Base-by-base conservation (phyloP, 352 stramenopile species). In the Phytophthora pluvialis region DNA sequence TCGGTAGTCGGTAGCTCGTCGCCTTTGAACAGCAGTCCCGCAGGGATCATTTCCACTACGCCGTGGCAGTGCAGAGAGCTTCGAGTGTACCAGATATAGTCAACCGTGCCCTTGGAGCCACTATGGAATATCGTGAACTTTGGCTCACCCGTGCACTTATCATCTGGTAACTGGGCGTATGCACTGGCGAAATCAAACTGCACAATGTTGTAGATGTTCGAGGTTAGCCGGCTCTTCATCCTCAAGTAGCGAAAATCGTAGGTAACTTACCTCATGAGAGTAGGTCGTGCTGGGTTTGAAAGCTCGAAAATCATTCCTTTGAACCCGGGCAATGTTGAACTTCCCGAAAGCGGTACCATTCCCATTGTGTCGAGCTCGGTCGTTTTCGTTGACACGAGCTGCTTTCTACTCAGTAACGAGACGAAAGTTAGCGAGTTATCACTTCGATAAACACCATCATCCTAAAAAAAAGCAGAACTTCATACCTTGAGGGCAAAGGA, bases 101-200 rank as follows among this genome's bases (percentile, higher is more conserved):
- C 83, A 29, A 91, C 83, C 5, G 83, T 71, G 25, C 54, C 65
- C 42, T 90, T 90, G 36, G 74, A 79, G 35, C 71, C 66, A 13
- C 67, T 77, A 58, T 91, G 83, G 61, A 89, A 90, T 29, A 80
- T 89, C 53, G 83, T 91, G 47, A 87, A 89, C 70, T 89, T 88
- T 12, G 83, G 83, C 45, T 91, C 83, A 15, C 83, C 83, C 4
- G 80, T 91, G 53, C 70, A 78, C 3, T 42, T 25, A 8, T 68
- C 44, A 38, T 79, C 78, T 3, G 83, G 83, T 10, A 46, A 56
- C 44, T 91, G 83, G 5, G 80, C 83, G 42, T 91, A 91, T 29
- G 83, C 83, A 55, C 83, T 91, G 32, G 66, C 47, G n/a, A 91
- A 60, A 4, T 71, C 64, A 35, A 91, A 58, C 80, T 91, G 46